These are phyloP conservation scores for Saccharum hybrid DNA, from an alignment of 202 grass and related monocot genomes.

Conservation along the genomic window DNA sequence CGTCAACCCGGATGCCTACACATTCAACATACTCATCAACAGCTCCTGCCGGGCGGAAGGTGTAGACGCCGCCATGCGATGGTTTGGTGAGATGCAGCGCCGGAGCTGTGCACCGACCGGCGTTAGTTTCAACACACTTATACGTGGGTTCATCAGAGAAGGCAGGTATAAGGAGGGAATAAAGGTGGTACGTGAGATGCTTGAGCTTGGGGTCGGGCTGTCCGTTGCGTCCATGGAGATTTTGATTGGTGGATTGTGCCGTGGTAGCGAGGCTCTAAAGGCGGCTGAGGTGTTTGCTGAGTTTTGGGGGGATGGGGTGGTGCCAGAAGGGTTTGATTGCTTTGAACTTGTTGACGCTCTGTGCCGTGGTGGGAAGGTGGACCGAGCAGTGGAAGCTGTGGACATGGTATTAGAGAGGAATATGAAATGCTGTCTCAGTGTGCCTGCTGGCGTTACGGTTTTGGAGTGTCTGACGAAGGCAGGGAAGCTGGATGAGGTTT, in stretches of 20 bases:
- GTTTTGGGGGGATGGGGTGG: constrained; percentile 49
- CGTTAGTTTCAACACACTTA: constrained; percentile 83
- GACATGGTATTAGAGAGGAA: constrained; percentile 59
- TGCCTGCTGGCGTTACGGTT: constrained; percentile 62
- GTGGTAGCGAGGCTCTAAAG: constrained; percentile 40
- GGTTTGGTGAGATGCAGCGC: constrained; percentile 72
- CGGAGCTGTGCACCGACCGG: constrained; percentile 56
- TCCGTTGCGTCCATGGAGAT: constrained; percentile 74
- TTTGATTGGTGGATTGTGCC: constrained; percentile 64
- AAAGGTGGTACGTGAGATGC: constrained; percentile 74
- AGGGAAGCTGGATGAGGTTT: constrained; percentile 54
- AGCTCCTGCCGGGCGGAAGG: constrained; percentile 56
- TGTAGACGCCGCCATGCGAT: constrained; percentile 61
- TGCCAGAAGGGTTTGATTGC: constrained; percentile 72
- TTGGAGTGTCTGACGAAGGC: constrained; percentile 60
- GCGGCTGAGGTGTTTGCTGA: constrained; percentile 65
- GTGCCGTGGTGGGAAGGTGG: constrained; percentile 48
- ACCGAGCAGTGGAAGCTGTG: constrained; percentile 62
- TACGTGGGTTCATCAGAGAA: constrained; percentile 70
- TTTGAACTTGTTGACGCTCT: constrained; percentile 61
- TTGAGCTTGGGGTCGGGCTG: constrained; percentile 62
- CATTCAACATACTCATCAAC: constrained; percentile 86
- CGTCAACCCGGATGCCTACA: constrained; percentile 59
- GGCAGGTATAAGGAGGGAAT: constrained; percentile 65
- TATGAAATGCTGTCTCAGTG: constrained; percentile 48